These are phyloP conservation scores for Colletotrichum tropicicola DNA, from an alignment of 2,329 filamentous ascomycete species.

Conservation along the genomic window DNA sequence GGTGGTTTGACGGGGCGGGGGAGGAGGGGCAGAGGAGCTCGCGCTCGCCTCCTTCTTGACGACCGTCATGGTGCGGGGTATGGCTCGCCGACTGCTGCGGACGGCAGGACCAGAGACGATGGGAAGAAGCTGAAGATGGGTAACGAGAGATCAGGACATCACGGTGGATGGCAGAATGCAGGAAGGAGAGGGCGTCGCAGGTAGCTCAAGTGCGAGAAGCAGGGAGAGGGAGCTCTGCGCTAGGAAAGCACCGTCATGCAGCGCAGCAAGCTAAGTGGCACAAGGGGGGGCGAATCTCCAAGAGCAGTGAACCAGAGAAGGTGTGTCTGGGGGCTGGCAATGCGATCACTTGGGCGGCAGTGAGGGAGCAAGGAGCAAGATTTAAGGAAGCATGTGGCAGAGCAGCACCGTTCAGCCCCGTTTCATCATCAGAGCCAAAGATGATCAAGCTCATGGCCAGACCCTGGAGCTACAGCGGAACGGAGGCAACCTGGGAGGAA, in stretches of 20 bases:
- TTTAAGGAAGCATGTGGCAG: conserved; percentile 8
- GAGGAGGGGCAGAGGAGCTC: conserved; percentile 27
- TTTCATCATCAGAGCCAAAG: conserved; percentile 25
- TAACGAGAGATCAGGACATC: conserved; percentile 1
- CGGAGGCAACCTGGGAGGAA: not conserved
- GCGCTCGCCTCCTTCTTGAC: conserved; percentile 18
- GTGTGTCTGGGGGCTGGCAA: not conserved
- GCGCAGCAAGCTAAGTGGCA: not conserved
- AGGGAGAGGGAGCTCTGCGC: not conserved
- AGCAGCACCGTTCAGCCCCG: conserved; percentile 3
- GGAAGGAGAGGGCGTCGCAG: not conserved
- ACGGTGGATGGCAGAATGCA: not conserved
- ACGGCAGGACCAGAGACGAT: not conserved
- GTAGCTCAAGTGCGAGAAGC: not conserved
- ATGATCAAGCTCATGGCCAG: conserved; percentile 21
- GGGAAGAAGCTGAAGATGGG: not conserved
- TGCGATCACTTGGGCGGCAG: not conserved
- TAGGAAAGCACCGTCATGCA: not conserved
- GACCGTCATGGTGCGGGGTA: conserved; percentile 24
- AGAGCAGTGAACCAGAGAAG: not conserved
- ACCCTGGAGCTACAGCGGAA: conserved; percentile 18
- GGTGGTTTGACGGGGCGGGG: conserved; percentile 5
- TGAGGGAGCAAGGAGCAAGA: not conserved
- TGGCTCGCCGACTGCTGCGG: not conserved
- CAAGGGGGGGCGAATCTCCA: no score